phyloP scores from a whole-genome alignment of 306 rosid genomes.

The Corylus heterophylla region DNA sequence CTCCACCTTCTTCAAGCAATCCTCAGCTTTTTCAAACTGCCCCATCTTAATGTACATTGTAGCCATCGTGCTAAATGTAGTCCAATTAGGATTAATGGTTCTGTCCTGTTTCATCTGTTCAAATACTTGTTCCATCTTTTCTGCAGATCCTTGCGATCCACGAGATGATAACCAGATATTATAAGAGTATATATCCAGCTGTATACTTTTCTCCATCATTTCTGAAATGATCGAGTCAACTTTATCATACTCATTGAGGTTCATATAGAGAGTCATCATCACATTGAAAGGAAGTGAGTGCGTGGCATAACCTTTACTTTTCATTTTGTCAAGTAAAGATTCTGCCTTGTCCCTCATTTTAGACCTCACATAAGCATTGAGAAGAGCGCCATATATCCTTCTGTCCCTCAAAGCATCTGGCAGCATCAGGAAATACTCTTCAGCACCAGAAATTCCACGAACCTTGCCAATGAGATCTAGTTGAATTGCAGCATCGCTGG shows the following conservation, averaged over 20 bases:
- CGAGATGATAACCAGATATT: conserved; percentile 91
- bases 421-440: conserved; percentile 65
- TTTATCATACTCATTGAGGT: conserved; percentile 70
- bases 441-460: conserved; percentile 71
- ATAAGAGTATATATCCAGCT: conserved; percentile 81
- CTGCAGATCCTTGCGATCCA: conserved; percentile 68
- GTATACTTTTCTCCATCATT: conserved; percentile 62
- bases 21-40: conserved; percentile 69
- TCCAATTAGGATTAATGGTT: conserved; percentile 76
- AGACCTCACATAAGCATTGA: conserved; percentile 70
- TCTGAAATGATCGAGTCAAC: conserved; percentile 76
- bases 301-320: conserved; percentile 59
- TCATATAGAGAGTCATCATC: conserved; percentile 98
- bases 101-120: conserved; percentile 72
- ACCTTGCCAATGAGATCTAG: conserved; percentile 85
- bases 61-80: conserved; percentile 91
- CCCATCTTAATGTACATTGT: conserved; percentile 87
- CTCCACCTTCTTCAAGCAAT: conserved; percentile 72
- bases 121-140: conserved; percentile 79
- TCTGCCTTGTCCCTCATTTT: conserved; percentile 74
- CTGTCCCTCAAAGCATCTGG: conserved; percentile 54
- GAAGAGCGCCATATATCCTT: conserved; percentile 81
- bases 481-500: conserved; percentile 85
- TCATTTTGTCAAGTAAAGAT: conserved; percentile 70
- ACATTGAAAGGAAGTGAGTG: conserved; percentile 83